Base-by-base conservation (phyloP, 1,139 yeast genomes). In the Diutina rugosa region DNA sequence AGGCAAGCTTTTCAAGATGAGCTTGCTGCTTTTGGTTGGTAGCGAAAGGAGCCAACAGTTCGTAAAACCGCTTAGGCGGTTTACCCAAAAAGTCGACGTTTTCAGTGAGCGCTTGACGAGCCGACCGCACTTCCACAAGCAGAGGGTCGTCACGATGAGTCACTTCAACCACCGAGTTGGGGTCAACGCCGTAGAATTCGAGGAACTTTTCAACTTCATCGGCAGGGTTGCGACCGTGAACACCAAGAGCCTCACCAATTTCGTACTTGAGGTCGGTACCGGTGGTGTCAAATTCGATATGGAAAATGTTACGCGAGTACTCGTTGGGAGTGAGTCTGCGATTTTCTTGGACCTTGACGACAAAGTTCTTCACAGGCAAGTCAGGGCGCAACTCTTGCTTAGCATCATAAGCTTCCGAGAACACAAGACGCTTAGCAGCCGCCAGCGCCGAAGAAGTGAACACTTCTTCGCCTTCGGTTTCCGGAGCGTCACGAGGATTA, bases 231-330 rank as follows among this genome's bases (percentile, higher is more conserved):
- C 95, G 85, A 54, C 96, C 97, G 66, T 93, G 98, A 59, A 93
- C 82, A 66, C 98, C 99, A 60, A 93, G 81, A 8, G 98, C 97
- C 75, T 93, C 99, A 69, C 99, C 99, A 67, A 93, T 88, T 61
- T 85, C 95, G 68, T 93, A 93, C 56, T 82, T 89, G 68, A 93
- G 78, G 35, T 95, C 97, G 51, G 98, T 90, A 56, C 96, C 96
- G 55, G 91, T 73, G 64, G 85, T 80, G 69, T 93, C 99, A 64
- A 93, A 89, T 72, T 93, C 98, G 64, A 93, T 87, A 69, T 93
- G 97, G 90, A 93, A 93, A 67, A 93, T 91, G 71, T 93, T 88
- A 75, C 99, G 88, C 59, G 89, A 89, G 70, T 93, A 93, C 65
- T 88, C 93, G 51, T 67, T 67, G 10, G 98, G 98, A n/a, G 98